phyloP scores from a whole-genome alignment of 495 filamentous ascomycete species.

The Cryomyces antarcticus region DNA sequence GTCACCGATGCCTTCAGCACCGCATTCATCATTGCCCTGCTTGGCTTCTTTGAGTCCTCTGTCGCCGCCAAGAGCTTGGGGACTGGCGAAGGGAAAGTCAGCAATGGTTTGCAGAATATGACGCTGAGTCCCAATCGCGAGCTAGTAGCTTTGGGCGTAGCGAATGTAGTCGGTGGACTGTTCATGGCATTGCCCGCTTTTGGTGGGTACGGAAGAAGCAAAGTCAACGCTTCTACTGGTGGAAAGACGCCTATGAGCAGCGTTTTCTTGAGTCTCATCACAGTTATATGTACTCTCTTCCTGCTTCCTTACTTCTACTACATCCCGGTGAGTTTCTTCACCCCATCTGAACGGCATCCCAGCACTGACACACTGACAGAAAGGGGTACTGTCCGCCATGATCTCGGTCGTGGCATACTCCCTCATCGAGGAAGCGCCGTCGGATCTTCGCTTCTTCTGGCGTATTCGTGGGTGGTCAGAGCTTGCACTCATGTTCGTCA shows the following conservation, averaged over 20 bases:
- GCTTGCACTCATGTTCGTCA: conserved; percentile 66
- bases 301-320: conserved; percentile 87
- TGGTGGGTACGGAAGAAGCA: conserved; percentile 89
- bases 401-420: conserved; percentile 92
- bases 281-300: conserved; percentile 57
- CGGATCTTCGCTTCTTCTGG: conserved; percentile 79
- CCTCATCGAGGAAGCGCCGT: conserved; percentile 84
- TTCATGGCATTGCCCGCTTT: conserved; percentile 87
- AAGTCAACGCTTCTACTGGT: conserved; percentile 80
- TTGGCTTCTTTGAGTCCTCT: conserved; percentile 96
- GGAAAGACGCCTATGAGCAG: conserved; percentile 85
- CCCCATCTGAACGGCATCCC: background rate
- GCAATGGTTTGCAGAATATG: conserved; percentile 50
- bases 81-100: conserved; percentile 25
- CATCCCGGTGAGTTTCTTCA: conserved; percentile 48
- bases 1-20: conserved; percentile 78
- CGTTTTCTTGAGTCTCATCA: conserved; percentile 63
- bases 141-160: conserved; percentile 75
- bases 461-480: conserved; percentile 70
- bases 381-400: conserved; percentile 83
- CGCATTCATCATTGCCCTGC: conserved; percentile 77
- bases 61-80: conserved; percentile 89
- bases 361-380: conserved; percentile 25
- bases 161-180: conserved; percentile 76
- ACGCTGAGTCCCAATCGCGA: conserved; percentile 80